Base-by-base conservation (phyloP, 2,329 filamentous ascomycete species). In the Neopestalotiopsis rosae region DNA sequence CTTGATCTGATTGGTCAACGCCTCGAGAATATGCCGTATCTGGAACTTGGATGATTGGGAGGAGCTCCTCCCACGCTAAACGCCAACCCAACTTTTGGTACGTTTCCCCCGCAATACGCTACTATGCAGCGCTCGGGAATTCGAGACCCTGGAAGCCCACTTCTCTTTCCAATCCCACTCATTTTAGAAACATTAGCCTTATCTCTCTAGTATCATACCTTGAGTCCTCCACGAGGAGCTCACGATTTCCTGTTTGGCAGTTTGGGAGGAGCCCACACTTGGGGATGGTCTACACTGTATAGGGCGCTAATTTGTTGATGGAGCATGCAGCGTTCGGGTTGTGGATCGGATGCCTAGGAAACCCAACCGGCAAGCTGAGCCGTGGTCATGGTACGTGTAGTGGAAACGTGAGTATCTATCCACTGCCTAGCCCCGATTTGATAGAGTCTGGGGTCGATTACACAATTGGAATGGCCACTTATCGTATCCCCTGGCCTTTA, bases 61-160 rank as follows among this genome's bases (percentile, higher is more conserved):
- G 57, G 57, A 59, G 57, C 57, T 59, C 57, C 57, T 59, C 57
- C 57, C 57, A 59, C 57, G 30, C 57, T 59, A 59, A 59, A 30
- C 24, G 14, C 57, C 57, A 59, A 59, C n/a, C 57, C 57, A 59
- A 34, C 13, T 52, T 17, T 38, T 38, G 34, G 34, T 7, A 38
- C 45, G 45, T 52, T 59, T 59, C 57, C 57, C 57, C 57, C 57
- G 57, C 57, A 59, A 59, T 59, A 34, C 57, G 57, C 57, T 59
- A 59, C 57, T 59, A 59, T 14, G 45, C 45, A 52, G 17, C 45
- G 9, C 45, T 52, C 45, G 45, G 45, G 45, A 52, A 52, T 17
- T 14, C 17, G 17, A 20, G 45, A 52, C 45, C 45, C 45, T 52
- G n/a, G 17, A 52, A n/a, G 17, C 45, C 45, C 45, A 52, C 45